These are phyloP conservation scores for Aspergillus cavernicola DNA, from an alignment of 495 filamentous ascomycete species.

Conservation along the genomic window DNA sequence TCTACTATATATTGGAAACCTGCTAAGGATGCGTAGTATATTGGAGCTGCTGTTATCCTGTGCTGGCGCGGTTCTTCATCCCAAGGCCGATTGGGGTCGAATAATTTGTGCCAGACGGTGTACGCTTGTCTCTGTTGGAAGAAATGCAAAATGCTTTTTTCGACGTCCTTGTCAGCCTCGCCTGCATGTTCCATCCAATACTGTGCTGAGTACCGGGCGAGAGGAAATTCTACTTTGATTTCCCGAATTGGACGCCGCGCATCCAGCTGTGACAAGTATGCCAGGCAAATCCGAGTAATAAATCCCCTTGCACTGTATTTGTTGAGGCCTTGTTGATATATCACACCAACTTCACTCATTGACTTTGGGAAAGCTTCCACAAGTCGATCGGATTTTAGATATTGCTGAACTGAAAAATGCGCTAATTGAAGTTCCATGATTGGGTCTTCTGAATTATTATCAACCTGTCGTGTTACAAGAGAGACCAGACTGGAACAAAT, in stretches of 20 bases:
- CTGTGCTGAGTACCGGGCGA: slow-evolving; percentile 5
- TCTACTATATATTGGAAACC: neutral
- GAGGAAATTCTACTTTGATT: slow-evolving; percentile 8
- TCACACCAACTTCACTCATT: neutral
- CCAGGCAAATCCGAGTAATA: slow-evolving; percentile 11
- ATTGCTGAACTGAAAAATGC: slow-evolving; percentile 14
- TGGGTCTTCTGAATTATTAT: neutral
- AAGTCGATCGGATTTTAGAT: slow-evolving; percentile 6
- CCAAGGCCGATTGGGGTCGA: neutral
- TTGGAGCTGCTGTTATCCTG: neutral
- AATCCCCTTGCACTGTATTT: slow-evolving; percentile 9
- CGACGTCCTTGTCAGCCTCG: slow-evolving; percentile 26
- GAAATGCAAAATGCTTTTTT: slow-evolving; percentile 19
- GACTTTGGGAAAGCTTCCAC: slow-evolving; percentile 1
- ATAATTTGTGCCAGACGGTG: slow-evolving; percentile 10
- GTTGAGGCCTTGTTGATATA: slow-evolving; percentile 1
- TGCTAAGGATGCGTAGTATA: slow-evolving; percentile 11
- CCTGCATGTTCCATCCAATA: slow-evolving; percentile 13
- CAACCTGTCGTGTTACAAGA: neutral
- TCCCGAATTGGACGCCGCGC: no score
- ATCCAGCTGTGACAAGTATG: slow-evolving; percentile 11
- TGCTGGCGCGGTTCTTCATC: neutral
- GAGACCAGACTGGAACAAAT: slow-evolving; percentile 10
- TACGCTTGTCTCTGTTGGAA: slow-evolving; percentile 11
- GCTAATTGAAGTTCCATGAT: slow-evolving; percentile 11